These are phyloP conservation scores for Chrysosporium keratinophilum DNA, from an alignment of 2,329 filamentous ascomycete species.

Conservation along the genomic window DNA sequence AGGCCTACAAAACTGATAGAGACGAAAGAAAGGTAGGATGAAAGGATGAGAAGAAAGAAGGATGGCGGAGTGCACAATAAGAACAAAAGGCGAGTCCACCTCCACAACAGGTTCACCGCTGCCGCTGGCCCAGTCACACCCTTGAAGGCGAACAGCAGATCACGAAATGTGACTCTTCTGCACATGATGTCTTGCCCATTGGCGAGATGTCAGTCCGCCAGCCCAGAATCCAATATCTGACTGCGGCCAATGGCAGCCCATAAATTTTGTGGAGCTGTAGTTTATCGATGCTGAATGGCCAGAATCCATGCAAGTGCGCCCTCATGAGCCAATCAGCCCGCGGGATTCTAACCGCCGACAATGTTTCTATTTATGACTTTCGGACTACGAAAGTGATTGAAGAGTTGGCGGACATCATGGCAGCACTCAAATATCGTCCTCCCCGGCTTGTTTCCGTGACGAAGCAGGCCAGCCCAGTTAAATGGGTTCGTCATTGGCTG, in stretches of 20 bases:
- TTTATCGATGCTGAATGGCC: not conserved
- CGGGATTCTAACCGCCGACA: not conserved
- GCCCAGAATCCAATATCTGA: not conserved
- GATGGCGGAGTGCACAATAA: slow-evolving; percentile 13
- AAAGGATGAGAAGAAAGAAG: slow-evolving; percentile 5
- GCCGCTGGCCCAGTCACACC: not conserved
- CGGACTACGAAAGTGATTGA: too few relatives aligned
- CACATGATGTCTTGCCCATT: not conserved
- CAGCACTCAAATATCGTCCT: too few relatives aligned
- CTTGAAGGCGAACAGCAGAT: too few relatives aligned
- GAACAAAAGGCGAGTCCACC: not conserved
- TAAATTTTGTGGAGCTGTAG: too few relatives aligned
- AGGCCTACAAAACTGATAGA: slow-evolving; percentile 15
- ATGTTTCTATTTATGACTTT: not conserved
- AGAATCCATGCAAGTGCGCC: not conserved
- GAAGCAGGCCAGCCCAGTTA: not conserved
- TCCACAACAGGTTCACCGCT: not conserved
- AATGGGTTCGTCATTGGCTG: not conserved
- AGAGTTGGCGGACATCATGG: too few relatives aligned
- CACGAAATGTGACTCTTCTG: too few relatives aligned
- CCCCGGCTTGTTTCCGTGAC: not conserved
- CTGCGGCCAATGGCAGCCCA: not conserved
- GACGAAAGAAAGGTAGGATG: slow-evolving; percentile 21
- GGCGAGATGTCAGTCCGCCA: not conserved
- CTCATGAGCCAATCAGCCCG: not conserved